Conservation (phyloP, 2,329 filamentous ascomycete genomes). For the Curvularia verruculosa region DNA sequence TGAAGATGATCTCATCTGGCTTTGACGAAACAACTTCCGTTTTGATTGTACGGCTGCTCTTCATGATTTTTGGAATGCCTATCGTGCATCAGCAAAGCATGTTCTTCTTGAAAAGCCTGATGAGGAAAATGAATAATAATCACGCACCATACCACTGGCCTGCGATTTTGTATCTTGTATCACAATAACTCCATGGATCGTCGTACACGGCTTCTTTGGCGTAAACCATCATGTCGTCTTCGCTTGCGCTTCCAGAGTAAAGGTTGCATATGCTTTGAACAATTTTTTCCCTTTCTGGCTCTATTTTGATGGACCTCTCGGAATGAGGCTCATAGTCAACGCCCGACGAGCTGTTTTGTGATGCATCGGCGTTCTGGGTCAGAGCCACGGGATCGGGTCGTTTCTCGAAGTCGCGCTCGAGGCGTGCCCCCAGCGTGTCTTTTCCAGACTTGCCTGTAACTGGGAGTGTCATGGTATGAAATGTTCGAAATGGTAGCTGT, state of each 20-base stretch:
- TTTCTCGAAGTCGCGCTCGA: conserved; percentile 27
- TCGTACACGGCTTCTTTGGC: conserved; percentile 55
- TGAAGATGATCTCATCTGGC: conserved; percentile 53
- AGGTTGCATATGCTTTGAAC: conserved; percentile 53
- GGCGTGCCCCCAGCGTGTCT: conserved; percentile 16
- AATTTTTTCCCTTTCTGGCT: conserved; percentile 47
- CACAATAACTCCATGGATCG: conserved; percentile 58
- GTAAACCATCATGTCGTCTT: conserved; percentile 59
- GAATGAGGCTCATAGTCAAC: conserved; percentile 42
- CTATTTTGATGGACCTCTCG: conserved; percentile 25
- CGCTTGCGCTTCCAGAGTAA: conserved; percentile 56
- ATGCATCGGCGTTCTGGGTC: conserved; percentile 34
- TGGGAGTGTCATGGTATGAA: conserved; percentile 6
- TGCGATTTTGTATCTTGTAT: conserved; percentile 59
- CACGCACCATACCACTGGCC: conserved; percentile 56
- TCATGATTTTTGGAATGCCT: conserved; percentile 54
- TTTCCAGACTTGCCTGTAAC: conserved; percentile 13
- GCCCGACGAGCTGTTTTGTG: conserved; percentile 37
- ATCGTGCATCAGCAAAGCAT: not conserved
- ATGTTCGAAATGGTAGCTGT: not conserved
- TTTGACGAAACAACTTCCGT: conserved; percentile 50
- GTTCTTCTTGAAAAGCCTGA: not conserved
- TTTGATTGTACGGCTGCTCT: conserved; percentile 8
- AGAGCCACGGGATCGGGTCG: conserved; percentile 36
- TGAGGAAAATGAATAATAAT: not conserved